These are phyloP conservation scores for Botrytis hyacinthi DNA, from an alignment of 2,329 filamentous ascomycete species.

Conservation along the genomic window DNA sequence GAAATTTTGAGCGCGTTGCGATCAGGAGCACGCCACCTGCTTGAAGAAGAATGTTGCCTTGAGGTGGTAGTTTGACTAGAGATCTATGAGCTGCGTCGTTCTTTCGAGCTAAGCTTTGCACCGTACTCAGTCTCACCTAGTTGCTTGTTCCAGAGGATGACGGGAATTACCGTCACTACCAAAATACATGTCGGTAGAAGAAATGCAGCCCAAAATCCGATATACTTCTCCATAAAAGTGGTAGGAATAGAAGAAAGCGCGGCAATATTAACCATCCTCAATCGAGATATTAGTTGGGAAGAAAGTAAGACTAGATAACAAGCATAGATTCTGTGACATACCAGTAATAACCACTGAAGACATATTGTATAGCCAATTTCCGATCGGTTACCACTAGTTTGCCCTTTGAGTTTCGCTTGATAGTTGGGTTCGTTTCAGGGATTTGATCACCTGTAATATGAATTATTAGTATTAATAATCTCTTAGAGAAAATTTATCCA, in stretches of 20 bases:
- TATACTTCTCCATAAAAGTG: neutral
- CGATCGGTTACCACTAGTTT: neutral
- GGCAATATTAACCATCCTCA: neutral
- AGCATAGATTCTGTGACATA: no score
- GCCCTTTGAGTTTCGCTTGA: neutral
- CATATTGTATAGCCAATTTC: neutral
- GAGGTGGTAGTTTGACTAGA: neutral
- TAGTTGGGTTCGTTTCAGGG: neutral
- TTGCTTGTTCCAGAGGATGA: neutral
- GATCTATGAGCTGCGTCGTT: neutral
- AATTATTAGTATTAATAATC: no score
- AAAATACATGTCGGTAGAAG: neutral
- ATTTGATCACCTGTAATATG: neutral
- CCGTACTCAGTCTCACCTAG: fast-evolving
- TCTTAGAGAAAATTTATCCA: no score
- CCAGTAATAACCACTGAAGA: neutral
- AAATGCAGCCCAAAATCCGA: neutral
- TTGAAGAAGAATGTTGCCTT: neutral
- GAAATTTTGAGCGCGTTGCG: neutral
- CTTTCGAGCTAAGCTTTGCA: neutral
- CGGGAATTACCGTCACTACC: neutral
- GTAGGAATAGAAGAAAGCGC: neutral
- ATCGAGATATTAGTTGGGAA: no score
- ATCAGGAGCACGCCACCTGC: neutral
- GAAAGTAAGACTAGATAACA: neutral